Percentiles rank a stretch among this genome's conserved stretches.
phyloP scores from a whole-genome alignment of 1,284 basidiomycete species.

The Ceratobasidium sp. region DNA sequence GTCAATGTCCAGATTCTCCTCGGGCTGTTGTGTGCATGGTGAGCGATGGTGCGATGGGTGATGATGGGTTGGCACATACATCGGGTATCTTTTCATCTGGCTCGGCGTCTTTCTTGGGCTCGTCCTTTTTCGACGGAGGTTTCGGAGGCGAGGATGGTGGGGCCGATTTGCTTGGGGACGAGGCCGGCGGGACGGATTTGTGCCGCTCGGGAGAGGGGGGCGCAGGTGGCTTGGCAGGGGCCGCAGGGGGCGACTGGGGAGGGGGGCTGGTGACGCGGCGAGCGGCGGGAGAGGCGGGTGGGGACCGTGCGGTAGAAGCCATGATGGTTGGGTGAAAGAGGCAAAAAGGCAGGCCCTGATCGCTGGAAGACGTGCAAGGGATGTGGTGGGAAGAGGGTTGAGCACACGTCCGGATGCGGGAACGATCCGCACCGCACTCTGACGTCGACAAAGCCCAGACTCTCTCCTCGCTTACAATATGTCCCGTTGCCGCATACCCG shows the following conservation, averaged over 20 bases:
- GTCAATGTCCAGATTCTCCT: constrained; percentile 53
- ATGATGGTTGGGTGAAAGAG: background rate
- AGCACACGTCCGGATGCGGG: constrained; percentile 6
- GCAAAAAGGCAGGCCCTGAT: background rate
- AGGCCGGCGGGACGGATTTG: background rate
- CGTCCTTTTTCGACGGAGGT: background rate
- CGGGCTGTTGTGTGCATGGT: background rate
- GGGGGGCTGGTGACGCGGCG: constrained; percentile 19
- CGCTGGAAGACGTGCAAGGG: background rate
- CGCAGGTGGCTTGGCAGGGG: background rate
- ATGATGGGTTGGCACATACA: background rate
- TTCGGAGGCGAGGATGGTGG: background rate
- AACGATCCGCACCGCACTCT: background rate
- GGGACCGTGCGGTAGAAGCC: background rate
- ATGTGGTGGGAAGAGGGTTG: constrained; percentile 21
- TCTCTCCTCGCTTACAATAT: background rate
- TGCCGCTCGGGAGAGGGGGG: constrained; percentile 11
- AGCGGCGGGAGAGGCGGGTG: constrained; percentile 7
- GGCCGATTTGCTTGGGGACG: background rate
- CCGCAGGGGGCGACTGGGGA: background rate
- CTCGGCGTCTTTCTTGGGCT: background rate
- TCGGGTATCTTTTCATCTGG: constrained; percentile 14
- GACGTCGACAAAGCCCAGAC: constrained; percentile 7
- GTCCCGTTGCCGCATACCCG: no score
- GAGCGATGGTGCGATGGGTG: background rate